Percentiles rank a stretch among this genome's conserved stretches.
These are phyloP conservation scores for Geotrichum cucujoidarum DNA, from an alignment of 1,139 yeast genomes.

Conservation along the genomic window DNA sequence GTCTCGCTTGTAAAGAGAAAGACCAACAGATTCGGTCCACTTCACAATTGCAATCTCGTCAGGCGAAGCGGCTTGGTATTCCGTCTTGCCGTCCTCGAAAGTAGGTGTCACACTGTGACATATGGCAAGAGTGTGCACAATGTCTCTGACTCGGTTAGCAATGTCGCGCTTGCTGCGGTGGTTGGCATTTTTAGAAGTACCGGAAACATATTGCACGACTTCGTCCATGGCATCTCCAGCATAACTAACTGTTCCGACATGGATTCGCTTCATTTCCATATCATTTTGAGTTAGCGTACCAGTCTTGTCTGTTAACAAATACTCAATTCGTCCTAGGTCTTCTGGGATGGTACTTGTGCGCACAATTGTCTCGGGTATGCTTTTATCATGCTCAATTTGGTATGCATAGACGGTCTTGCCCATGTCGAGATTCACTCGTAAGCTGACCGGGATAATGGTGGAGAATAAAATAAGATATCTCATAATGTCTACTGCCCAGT, in stretches of 20 bases:
- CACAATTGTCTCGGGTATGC: constrained; percentile 82
- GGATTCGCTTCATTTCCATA: constrained; percentile 92
- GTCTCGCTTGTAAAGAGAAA: constrained; percentile 75
- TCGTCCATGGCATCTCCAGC: constrained; percentile 91
- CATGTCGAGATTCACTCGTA: constrained; percentile 88
- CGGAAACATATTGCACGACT: constrained; percentile 62
- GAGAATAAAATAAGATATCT: constrained; percentile 87
- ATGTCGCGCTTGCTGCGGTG: constrained; percentile 56
- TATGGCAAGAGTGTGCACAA: constrained; percentile 74
- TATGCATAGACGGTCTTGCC: constrained; percentile 95
- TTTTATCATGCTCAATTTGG: constrained; percentile 82
- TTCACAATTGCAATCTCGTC: constrained; percentile 97
- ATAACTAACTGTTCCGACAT: constrained; percentile 86
- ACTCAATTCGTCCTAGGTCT: constrained; percentile 93
- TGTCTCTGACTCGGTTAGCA: constrained; percentile 69
- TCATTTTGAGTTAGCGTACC: constrained; percentile 98
- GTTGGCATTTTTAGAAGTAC: constrained; percentile 26
- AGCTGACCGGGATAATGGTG: constrained; percentile 91
- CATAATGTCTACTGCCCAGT: constrained; percentile 88
- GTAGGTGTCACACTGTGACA: constrained; percentile 97
- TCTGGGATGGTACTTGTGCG: constrained; percentile 97
- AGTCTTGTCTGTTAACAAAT: constrained; percentile 86
- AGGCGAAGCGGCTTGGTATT: constrained; percentile 97
- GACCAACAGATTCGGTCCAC: constrained; percentile 82
- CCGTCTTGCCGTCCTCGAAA: constrained; percentile 54